Base-by-base conservation (phyloP, 2,329 filamentous ascomycete species). In the Fusarium sp. region DNA sequence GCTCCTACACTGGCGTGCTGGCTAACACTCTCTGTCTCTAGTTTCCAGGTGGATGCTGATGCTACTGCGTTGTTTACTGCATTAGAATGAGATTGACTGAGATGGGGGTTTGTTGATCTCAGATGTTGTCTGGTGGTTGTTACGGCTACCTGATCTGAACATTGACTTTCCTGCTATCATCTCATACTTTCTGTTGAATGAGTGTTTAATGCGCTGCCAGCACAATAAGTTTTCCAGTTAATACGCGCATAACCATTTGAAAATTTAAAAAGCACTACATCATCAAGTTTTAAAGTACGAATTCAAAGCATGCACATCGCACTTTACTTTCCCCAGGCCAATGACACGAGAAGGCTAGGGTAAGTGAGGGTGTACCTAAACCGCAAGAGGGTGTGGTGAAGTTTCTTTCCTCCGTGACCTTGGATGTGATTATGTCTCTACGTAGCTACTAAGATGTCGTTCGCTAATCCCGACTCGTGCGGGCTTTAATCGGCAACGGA, bases 1-100 rank as follows among this genome's bases (percentile, higher is more conserved):
- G 69, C 63, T 67, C 64, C 49, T 64, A 56, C 65, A 50, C 72
- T 75, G 72, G 72, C 72, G 67, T 77, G 66, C 72, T 77, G 52
- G 60, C 69, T 75, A 69, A 35, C 42, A 67, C 38, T 44, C 19
- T 74, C 64, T 44, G 67, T 71, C 47, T 52, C 38, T 74, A 73
- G 67, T 61, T 44, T 44, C n/a, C 28, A 43, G 62, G 67, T 61
- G 62, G 70, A 58, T 40, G 66, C 50, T 56, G 66, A 67, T 73
- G 58, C 64, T 58, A 71, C 66, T 77, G 75, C 62, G 67, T 58
- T 73, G 60, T 67, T 71, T 69, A 69, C 67, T 69, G 35, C 38
- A 23, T 65, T 75, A 70, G 61, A 52, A 66, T 61, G 69, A 60
- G 42, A 67, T 69, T 56, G 58, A 62, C 38, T 58, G 38, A 54